Evolutionary conservation across 139 green algal genomes (phyloP).

Genomic region (Mesostigma viride): DNA sequence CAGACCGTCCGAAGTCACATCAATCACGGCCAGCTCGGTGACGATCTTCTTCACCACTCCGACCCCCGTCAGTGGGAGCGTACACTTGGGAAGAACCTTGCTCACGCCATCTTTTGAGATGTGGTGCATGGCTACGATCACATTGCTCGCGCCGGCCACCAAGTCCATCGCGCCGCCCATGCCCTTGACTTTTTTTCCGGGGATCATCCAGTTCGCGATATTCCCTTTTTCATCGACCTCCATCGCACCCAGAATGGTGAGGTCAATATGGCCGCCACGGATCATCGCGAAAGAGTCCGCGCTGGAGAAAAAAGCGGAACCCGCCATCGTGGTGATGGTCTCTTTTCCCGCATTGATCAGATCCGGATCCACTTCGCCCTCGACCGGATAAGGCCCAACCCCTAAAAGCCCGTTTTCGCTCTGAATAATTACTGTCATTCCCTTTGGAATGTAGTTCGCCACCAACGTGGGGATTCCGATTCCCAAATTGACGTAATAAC

Average conservation of each 20-base stretch:
- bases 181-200: background rate
- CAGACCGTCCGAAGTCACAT: too few relatives aligned
- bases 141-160: background rate
- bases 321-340: background rate
- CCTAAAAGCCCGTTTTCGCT: background rate
- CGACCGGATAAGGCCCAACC: background rate
- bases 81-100: too few relatives aligned
- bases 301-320: background rate
- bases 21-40: too few relatives aligned
- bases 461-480: constrained; percentile 1
- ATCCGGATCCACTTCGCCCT: background rate
- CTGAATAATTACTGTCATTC: background rate
- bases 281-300: background rate
- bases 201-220: background rate
- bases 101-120: background rate
- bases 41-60: too few relatives aligned
- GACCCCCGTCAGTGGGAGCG: too few relatives aligned
- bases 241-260: background rate
- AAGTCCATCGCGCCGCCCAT: constrained; percentile 6
- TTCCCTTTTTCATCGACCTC: background rate
- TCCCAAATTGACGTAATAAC: background rate
- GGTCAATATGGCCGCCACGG: background rate
- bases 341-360: constrained; percentile 3
- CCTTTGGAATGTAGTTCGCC: background rate
- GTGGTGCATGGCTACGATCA: background rate